A percentile compares a stretch with the other conserved stretches of the same genome.
These are phyloP conservation scores for Naganishia cerealis DNA, from an alignment of 1,284 basidiomycete genomes.

Conservation along the genomic window DNA sequence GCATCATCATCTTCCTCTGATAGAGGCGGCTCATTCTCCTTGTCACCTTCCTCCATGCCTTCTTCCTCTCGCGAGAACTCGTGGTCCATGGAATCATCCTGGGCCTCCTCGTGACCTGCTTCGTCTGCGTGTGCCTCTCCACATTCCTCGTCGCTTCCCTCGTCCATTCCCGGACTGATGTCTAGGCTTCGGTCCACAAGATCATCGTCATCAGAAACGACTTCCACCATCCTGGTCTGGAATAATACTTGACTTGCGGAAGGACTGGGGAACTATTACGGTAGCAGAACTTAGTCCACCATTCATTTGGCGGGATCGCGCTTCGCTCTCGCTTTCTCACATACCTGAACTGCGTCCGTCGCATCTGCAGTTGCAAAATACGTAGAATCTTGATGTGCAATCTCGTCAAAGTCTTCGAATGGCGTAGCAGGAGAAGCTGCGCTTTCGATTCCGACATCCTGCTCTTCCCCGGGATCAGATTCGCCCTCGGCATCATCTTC, in stretches of 20 bases:
- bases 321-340: not conserved
- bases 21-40: constrained; percentile 17
- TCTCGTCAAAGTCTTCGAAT: not conserved
- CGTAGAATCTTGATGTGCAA: not conserved
- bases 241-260: constrained; percentile 4
- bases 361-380: constrained; percentile 6
- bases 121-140: constrained; percentile 6
- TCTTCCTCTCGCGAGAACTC: constrained; percentile 7
- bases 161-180: constrained; percentile 21
- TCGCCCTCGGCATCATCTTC: constrained; percentile 28
- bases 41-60: constrained; percentile 5
- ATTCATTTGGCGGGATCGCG: not conserved
- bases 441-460: not conserved
- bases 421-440: constrained; percentile 8
- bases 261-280: constrained; percentile 15
- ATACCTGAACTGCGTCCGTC: constrained; percentile 13
- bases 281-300: not conserved
- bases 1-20: not conserved
- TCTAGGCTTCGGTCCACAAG: constrained; percentile 25
- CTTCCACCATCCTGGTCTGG: constrained; percentile 4
- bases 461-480: constrained; percentile 18
- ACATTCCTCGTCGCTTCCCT: constrained; percentile 18
- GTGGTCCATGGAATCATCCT: not conserved
- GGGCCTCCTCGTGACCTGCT: not conserved
- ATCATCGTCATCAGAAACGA: constrained; percentile 21